Evolutionary conservation across 2,329 filamentous ascomycete species (phyloP).

Genomic region (Aciculosporium take): DNA sequence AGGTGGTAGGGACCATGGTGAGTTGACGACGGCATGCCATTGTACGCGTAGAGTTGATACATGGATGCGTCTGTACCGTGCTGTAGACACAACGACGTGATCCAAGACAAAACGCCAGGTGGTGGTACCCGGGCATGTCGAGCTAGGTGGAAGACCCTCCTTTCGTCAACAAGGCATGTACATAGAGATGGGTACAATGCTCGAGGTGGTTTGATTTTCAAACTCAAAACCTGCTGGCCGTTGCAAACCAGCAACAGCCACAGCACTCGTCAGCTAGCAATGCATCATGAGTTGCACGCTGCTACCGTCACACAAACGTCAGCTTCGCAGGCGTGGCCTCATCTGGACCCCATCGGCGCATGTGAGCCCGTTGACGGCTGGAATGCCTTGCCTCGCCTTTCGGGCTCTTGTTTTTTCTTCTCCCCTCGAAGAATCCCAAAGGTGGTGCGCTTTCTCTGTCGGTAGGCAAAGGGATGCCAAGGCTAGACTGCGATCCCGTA

Average conservation of each 20-base stretch:
- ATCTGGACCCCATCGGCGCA: constrained; percentile 2
- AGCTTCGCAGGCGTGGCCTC: constrained; percentile 2
- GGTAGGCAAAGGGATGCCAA: no score
- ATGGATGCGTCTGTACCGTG: no score
- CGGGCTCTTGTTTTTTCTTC: no score
- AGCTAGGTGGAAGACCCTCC: no score
- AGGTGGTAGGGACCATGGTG: background rate
- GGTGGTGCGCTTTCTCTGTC: no score
- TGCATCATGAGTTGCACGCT: background rate
- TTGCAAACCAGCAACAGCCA: background rate
- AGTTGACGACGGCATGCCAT: no score
- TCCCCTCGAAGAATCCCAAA: no score
- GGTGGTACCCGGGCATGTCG: background rate
- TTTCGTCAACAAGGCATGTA: no score
- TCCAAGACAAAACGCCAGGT: background rate
- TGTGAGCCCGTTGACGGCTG: background rate
- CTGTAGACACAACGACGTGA: no score
- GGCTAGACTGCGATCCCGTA: no score
- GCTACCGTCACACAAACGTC: constrained; percentile 1
- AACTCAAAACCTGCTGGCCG: background rate
- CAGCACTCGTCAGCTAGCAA: background rate
- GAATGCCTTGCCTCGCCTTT: background rate
- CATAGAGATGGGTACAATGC: no score
- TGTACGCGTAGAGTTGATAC: no score
- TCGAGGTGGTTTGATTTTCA: background rate